Evolutionary conservation across 495 filamentous ascomycete species (phyloP).

Genomic region (Aspergillus sclerotiicarbonarius): DNA sequence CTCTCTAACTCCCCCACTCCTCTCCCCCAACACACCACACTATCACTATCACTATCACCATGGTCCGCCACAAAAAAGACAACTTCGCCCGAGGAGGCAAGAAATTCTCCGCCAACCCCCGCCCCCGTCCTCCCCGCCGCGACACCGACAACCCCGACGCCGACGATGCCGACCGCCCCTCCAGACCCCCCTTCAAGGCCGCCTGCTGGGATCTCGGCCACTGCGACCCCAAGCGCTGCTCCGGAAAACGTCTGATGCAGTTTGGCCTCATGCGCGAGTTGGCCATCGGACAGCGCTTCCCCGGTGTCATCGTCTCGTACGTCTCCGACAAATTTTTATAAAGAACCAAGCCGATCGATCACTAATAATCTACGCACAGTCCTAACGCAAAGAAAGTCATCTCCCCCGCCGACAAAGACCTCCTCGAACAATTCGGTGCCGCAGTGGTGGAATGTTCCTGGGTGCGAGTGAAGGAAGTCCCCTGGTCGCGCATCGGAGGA

Average conservation of each 20-base stretch:
- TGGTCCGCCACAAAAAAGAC: constrained; percentile 97
- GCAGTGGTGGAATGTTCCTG: constrained; percentile 98
- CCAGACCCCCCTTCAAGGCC: constrained; percentile 73
- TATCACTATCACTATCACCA: not conserved
- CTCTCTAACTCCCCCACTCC: not conserved
- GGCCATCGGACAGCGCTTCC: constrained; percentile 82
- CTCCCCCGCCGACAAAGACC: constrained; percentile 73
- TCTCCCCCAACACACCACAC: not conserved
- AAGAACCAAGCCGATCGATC: no score
- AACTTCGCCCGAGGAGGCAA: constrained; percentile 70
- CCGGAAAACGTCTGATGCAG: constrained; percentile 88
- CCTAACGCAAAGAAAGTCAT: constrained; percentile 86
- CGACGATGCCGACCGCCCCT: constrained; percentile 18
- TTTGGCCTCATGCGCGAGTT: constrained; percentile 92
- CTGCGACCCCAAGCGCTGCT: constrained; percentile 96
- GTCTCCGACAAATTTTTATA: constrained; percentile 16
- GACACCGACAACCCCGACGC: constrained; percentile 36
- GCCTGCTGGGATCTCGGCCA: constrained; percentile 98
- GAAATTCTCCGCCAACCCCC: constrained; percentile 53
- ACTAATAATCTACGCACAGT: constrained; percentile 29
- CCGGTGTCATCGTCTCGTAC: constrained; percentile 85
- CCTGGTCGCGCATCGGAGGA: constrained; percentile 89
- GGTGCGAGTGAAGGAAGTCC: constrained; percentile 88
- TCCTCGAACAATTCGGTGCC: constrained; percentile 85
- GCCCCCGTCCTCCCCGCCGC: constrained; percentile 48